A percentile compares a stretch with the other conserved stretches of the same genome.
Evolutionary conservation across 2,329 filamentous ascomycete species (phyloP).

Genomic region (Neophaeococcomyces aloes): DNA sequence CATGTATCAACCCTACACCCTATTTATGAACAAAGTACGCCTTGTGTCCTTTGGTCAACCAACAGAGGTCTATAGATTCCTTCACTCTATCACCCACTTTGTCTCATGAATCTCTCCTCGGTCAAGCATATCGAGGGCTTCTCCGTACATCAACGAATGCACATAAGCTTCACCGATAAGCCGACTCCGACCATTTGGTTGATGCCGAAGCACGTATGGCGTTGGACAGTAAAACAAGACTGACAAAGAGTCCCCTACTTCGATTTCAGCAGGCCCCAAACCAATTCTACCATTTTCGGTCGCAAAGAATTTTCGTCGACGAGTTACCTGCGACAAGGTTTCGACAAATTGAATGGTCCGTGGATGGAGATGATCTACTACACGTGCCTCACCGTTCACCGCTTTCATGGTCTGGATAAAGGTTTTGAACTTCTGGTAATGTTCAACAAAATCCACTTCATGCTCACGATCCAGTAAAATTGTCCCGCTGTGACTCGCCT

Average conservation of each 20-base stretch:
- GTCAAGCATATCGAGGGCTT: background rate
- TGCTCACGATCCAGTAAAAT: background rate
- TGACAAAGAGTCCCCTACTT: background rate
- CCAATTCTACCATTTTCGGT: background rate
- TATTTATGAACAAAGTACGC: too few relatives aligned
- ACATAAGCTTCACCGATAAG: background rate
- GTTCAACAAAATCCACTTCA: background rate
- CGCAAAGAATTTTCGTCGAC: background rate
- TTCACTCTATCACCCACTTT: background rate
- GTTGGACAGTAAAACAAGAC: background rate
- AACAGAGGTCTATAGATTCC: too few relatives aligned
- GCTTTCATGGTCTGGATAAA: background rate
- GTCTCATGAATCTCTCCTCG: background rate
- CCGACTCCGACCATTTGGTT: background rate
- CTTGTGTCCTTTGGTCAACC: too few relatives aligned
- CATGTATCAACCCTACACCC: too few relatives aligned
- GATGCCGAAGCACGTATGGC: background rate
- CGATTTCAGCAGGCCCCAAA: background rate
- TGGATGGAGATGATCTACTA: background rate
- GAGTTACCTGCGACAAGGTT: background rate
- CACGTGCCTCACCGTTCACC: background rate
- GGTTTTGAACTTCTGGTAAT: background rate
- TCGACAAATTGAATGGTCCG: background rate
- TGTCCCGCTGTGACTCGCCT: background rate
- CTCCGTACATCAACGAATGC: background rate